These are phyloP conservation scores for Magnusiomyces magnusii DNA, from an alignment of 1,139 yeast species.

Conservation along the genomic window DNA sequence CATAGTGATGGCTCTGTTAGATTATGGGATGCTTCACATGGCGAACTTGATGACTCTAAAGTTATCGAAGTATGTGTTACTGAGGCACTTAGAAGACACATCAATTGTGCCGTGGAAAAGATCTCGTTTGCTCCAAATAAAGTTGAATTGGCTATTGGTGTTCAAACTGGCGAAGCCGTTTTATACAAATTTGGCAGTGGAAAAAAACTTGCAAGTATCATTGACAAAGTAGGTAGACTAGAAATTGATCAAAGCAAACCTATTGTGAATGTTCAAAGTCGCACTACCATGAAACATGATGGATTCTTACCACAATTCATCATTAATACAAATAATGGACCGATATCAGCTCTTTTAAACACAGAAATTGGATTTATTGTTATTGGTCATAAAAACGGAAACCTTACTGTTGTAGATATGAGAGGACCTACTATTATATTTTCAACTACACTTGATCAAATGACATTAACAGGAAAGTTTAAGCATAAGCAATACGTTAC, in stretches of 20 bases:
- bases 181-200: conserved; percentile 59
- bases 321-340: conserved; percentile 38
- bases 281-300: conserved; percentile 42
- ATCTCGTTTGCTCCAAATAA: conserved; percentile 72
- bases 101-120: conserved; percentile 42
- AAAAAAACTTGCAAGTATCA: background rate
- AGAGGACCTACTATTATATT: conserved; percentile 79
- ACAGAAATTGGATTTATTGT: conserved; percentile 83
- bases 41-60: conserved; percentile 56
- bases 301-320: conserved; percentile 67
- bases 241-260: conserved; percentile 7
- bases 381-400: conserved; percentile 70
- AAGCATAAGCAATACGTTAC: conserved; percentile 14
- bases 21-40: conserved; percentile 73
- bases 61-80: conserved; percentile 50
- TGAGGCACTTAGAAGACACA: conserved; percentile 39
- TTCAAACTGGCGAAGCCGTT: conserved; percentile 65
- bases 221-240: conserved; percentile 1
- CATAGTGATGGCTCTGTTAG: conserved; percentile 75
- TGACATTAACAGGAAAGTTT: conserved; percentile 12
- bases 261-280: conserved; percentile 31
- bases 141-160: conserved; percentile 67
- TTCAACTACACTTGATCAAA: conserved; percentile 39
- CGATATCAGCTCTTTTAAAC: conserved; percentile 57
- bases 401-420: conserved; percentile 66